phyloP scores from a whole-genome alignment of 2,329 filamentous ascomycete genomes.

The Lecanicillium sp. region DNA sequence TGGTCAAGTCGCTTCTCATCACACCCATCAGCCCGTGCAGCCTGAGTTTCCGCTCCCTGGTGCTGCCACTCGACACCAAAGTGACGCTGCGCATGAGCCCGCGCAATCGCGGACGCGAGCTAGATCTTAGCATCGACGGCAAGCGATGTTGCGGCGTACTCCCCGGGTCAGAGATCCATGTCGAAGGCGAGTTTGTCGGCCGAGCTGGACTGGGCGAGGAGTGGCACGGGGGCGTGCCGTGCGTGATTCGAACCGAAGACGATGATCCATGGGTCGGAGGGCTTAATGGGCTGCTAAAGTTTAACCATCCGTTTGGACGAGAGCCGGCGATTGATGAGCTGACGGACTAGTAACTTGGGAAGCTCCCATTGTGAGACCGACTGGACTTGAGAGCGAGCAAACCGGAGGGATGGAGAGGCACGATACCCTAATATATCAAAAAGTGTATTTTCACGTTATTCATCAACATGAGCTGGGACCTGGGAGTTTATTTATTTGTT shows the following conservation, averaged over 20 bases:
- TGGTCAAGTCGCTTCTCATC: constrained; percentile 80
- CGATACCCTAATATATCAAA: too few relatives aligned
- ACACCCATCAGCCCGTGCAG: constrained; percentile 93
- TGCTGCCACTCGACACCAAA: constrained; percentile 78
- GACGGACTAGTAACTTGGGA: constrained; percentile 14
- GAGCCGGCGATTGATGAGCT: constrained; percentile 23
- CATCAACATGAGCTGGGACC: too few relatives aligned
- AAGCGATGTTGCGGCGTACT: constrained; percentile 59
- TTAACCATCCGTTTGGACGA: constrained; percentile 88
- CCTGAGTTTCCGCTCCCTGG: constrained; percentile 83
- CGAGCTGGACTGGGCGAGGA: constrained; percentile 30
- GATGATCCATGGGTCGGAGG: constrained; percentile 97
- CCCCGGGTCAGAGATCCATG: constrained; percentile 76
- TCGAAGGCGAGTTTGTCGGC: constrained; percentile 77
- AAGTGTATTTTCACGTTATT: too few relatives aligned
- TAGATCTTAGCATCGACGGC: constrained; percentile 75
- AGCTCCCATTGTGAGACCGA: too few relatives aligned
- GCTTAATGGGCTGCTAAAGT: constrained; percentile 87
- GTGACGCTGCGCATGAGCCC: constrained; percentile 76
- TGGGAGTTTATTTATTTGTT: too few relatives aligned
- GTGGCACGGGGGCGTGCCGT: constrained; percentile 79
- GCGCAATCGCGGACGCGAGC: constrained; percentile 67
- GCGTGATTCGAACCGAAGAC: constrained; percentile 68
- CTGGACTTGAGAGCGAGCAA: too few relatives aligned
- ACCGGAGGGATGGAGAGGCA: too few relatives aligned